phyloP scores from a whole-genome alignment of 805 yeast genomes.

The Saccharomycopsis fibuligera region DNA sequence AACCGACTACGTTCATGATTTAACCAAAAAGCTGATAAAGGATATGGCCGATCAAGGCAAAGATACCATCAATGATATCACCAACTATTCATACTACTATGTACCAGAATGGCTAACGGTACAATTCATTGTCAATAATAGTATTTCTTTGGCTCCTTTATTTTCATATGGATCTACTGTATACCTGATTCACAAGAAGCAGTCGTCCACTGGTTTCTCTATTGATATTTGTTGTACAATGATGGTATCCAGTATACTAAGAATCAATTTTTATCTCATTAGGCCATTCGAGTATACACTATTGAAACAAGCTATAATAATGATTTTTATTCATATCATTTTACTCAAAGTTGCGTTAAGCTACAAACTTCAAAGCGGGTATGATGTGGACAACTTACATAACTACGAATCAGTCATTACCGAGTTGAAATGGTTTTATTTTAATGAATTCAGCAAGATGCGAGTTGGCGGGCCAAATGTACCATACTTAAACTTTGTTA shows the following conservation, averaged over 20 bases:
- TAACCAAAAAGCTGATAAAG: neutral
- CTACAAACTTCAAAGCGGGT: conserved; percentile 35
- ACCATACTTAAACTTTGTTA: too few species aligned
- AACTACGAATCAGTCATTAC: neutral
- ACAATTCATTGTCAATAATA: conserved; percentile 52
- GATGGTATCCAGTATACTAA: conserved; percentile 67
- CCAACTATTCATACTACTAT: conserved; percentile 21
- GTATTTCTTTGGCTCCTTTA: conserved; percentile 76
- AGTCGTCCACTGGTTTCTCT: conserved; percentile 75
- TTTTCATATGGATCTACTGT: conserved; percentile 85
- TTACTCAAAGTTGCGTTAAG: conserved; percentile 57
- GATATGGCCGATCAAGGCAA: neutral
- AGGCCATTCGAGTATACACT: conserved; percentile 78
- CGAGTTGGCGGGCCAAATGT: too few species aligned
- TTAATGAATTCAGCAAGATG: too few species aligned
- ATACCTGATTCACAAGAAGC: conserved; percentile 52
- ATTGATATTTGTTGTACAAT: conserved; percentile 91
- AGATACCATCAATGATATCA: neutral
- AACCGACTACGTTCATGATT: too few species aligned
- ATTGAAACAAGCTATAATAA: conserved; percentile 72
- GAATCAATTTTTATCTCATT: conserved; percentile 71
- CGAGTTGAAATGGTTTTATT: neutral
- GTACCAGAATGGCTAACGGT: conserved; percentile 46
- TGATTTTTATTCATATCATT: conserved; percentile 72
- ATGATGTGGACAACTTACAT: conserved; percentile 13